Evolutionary conservation across 2,329 filamentous ascomycete genomes (phyloP), one percentile per base, ranked within the genome.

Genomic region (Didymella glomerata): DNA sequence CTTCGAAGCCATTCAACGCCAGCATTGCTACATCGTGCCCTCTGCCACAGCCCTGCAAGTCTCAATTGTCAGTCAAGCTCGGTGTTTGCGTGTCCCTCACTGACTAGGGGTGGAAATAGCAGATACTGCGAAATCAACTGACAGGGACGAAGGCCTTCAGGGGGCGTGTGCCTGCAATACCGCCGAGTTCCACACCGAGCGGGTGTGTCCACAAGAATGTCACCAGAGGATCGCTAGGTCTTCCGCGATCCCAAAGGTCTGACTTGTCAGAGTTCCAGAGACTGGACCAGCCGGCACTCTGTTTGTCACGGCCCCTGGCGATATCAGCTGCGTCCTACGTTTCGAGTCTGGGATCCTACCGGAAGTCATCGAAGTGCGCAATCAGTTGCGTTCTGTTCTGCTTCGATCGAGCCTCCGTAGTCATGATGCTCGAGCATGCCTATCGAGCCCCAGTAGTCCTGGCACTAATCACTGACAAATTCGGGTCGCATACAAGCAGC

Each of bases 11-110:
- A 68, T 88, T 86, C 13, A 85, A 84, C 47, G 87, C 85, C 40
- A 96, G 81, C 30, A 95, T 82, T 14, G 92, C 80, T 2, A 91
- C 91, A 78, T 96, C 92, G 71, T 93, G 88, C 8, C 92, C 32
- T 45, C 85, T 83, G 0, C 91, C 92, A 75, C 91, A 95, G 14
- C 90, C 91, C 2, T 67, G 30, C 18, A 24, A 20, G 25, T 11
- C 16, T 42, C 16, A 27, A 7, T 27, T 27, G 24, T 54, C 50
- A 57, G 32, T 46, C 14, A 41, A 47, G 32, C 41, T 16, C 22
- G 42, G 34, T 34, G 25, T 13, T 40, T 20, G 46, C 45, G 24
- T 41, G 38, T 27, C 13, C 22, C 14, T 46, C 16, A 27, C 30
- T 47, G 41, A 59, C 50, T 54, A 41, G 22, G 16, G 2, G 34